Evolutionary conservation across 257 asterid species (phyloP).

Genomic region (Nyctanthes arbortristis): DNA sequence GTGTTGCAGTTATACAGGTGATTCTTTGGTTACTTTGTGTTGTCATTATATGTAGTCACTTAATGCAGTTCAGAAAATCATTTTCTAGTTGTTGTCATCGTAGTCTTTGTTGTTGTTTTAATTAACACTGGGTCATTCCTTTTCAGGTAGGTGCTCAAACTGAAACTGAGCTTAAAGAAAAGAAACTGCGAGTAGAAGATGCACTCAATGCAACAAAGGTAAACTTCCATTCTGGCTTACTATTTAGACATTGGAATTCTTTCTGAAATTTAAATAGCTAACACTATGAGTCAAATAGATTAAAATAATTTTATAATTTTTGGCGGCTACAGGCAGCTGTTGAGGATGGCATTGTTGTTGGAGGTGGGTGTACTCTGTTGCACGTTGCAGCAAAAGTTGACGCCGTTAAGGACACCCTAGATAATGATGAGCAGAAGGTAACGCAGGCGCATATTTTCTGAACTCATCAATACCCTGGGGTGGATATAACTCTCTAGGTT

Average conservation of each 20-base stretch:
- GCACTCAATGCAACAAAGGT: constrained; percentile 51
- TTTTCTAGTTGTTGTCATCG: background rate
- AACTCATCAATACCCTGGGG: background rate
- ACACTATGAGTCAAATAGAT: background rate
- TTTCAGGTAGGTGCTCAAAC: constrained; percentile 50
- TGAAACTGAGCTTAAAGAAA: constrained; percentile 50
- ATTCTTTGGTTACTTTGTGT: background rate
- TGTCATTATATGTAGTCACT: background rate
- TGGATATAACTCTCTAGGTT: background rate
- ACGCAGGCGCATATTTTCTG: background rate
- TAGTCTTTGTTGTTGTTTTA: too few species aligned
- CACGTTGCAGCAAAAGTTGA: constrained; percentile 59
- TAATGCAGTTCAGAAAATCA: background rate
- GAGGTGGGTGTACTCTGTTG: constrained; percentile 69
- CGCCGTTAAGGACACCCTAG: constrained; percentile 55
- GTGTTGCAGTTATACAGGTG: constrained; percentile 55
- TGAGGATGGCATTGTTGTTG: constrained; percentile 77
- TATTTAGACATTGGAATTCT: background rate
- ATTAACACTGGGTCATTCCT: background rate
- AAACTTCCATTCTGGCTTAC: background rate
- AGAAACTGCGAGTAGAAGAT: constrained; percentile 50
- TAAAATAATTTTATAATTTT: background rate
- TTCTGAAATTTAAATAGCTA: background rate
- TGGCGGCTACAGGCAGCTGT: constrained; percentile 53
- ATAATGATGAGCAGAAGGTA: constrained; percentile 49